Conservation (phyloP, 2,329 filamentous ascomycete species). For the Penicillium nordicum region DNA sequence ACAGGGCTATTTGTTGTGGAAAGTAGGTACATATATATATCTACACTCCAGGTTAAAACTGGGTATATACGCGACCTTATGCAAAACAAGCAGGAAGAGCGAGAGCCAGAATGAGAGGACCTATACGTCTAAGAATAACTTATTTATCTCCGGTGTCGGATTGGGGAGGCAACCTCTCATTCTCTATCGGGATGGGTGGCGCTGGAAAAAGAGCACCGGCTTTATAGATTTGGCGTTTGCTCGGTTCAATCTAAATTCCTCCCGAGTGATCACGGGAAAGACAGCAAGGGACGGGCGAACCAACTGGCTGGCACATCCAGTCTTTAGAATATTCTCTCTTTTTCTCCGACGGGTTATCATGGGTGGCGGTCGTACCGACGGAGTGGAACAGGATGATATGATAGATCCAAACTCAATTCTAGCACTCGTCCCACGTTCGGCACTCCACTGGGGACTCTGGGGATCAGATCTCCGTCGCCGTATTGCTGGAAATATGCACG, state of each 20-base stretch:
- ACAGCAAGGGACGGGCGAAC: not conserved
- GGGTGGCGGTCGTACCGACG: not conserved
- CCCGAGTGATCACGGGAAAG: not conserved
- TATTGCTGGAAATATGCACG: conserved; percentile 12
- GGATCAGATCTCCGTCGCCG: conserved; percentile 11
- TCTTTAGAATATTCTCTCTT: not conserved
- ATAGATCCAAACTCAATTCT: conserved; percentile 14
- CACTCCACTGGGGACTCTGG: conserved; percentile 1
- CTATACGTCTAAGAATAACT: not conserved
- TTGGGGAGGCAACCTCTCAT: not conserved
- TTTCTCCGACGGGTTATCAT: conserved; percentile 9
- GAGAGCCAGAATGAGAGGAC: not conserved
- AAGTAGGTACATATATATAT: not conserved
- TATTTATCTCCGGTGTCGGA: not conserved
- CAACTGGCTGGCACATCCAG: not conserved
- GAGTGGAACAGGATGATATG: conserved; percentile 4
- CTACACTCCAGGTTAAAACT: too few species aligned
- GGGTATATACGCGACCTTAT: not conserved
- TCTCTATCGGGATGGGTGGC: not conserved
- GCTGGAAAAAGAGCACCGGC: not conserved
- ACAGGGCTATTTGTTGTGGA: not conserved
- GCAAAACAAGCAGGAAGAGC: not conserved
- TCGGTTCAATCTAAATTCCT: not conserved
- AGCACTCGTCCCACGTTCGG: conserved; percentile 7
- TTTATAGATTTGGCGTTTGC: not conserved